Percentiles rank a stretch among this genome's conserved stretches.
phyloP scores from a whole-genome alignment of 2,329 filamentous ascomycete species.

The Microcyclospora pomicola region DNA sequence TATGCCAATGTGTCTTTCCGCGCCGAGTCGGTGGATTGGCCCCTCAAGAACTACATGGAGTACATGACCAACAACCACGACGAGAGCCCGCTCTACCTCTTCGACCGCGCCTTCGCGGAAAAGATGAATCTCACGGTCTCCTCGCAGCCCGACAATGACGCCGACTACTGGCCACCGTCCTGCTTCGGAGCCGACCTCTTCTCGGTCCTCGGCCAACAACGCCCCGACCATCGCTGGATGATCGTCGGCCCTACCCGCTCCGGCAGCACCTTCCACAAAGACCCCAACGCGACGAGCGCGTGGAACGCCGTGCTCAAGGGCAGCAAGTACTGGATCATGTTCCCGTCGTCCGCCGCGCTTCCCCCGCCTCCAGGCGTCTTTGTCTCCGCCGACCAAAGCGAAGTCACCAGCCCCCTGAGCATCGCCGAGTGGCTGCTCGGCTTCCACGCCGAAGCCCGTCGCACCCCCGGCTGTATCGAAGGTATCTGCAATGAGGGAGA shows the following conservation, averaged over 20 bases:
- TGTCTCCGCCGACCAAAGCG: constrained; percentile 75
- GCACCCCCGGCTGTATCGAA: constrained; percentile 63
- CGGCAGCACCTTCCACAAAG: constrained; percentile 90
- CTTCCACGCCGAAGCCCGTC: constrained; percentile 73
- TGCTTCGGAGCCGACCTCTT: constrained; percentile 85
- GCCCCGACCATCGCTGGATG: constrained; percentile 83
- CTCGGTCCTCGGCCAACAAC: constrained; percentile 57
- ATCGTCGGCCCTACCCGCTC: constrained; percentile 79
- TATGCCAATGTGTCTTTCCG: constrained; percentile 61
- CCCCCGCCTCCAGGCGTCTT: constrained; percentile 75
- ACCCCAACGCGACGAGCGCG: constrained; percentile 57
- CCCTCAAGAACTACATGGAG: constrained; percentile 60
- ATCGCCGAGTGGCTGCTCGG: constrained; percentile 93
- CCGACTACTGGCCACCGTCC: constrained; percentile 62
- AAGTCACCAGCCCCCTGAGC: constrained; percentile 84
- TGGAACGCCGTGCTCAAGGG: constrained; percentile 92
- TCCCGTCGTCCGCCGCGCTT: constrained; percentile 52
- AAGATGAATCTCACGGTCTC: constrained; percentile 62
- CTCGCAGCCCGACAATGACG: constrained; percentile 24
- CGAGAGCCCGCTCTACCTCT: constrained; percentile 84
- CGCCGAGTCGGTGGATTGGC: constrained; percentile 90
- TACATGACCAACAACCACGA: constrained; percentile 73
- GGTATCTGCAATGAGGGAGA: constrained; percentile 75
- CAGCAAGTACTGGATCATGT: constrained; percentile 98
- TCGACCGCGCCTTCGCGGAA: constrained; percentile 72